Evolutionary conservation across 2,329 filamentous ascomycete species (phyloP).

Genomic region (Colletotrichum sp.): DNA sequence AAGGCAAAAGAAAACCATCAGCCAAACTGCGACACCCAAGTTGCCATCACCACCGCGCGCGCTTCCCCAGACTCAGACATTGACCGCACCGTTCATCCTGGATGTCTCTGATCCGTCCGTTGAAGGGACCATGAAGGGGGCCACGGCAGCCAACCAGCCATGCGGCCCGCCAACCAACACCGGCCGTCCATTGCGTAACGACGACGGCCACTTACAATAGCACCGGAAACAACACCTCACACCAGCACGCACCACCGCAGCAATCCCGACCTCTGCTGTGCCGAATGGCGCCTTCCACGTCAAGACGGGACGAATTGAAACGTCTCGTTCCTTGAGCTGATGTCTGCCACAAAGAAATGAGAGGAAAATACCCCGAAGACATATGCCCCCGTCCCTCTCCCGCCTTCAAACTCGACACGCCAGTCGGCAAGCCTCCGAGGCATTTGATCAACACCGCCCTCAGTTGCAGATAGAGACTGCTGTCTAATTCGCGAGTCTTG

Average conservation of each 20-base stretch:
- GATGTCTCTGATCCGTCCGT: not conserved
- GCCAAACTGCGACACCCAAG: not conserved
- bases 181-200: not conserved
- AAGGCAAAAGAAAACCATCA: not conserved
- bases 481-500: not conserved
- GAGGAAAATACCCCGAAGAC: not conserved
- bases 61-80: not conserved
- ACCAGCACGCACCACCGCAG: not conserved
- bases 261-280: not conserved
- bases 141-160: not conserved
- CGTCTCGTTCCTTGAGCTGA: constrained; percentile 8
- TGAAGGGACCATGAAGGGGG: not conserved
- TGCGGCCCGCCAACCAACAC: not conserved
- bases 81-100: not conserved
- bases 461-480: not conserved
- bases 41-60: not conserved
- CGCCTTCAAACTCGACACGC: not conserved
- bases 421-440: not conserved
- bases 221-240: not conserved
- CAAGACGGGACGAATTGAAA: constrained; percentile 14
- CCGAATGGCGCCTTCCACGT: not conserved
- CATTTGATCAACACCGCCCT: not conserved
- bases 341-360: constrained; percentile 3
- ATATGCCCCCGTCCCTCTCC: not conserved
- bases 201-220: not conserved